A percentile compares a stretch with the other conserved stretches of the same genome.
Evolutionary conservation across 2,329 filamentous ascomycete genomes (phyloP).

Genomic region (Colletotrichum sp.): DNA sequence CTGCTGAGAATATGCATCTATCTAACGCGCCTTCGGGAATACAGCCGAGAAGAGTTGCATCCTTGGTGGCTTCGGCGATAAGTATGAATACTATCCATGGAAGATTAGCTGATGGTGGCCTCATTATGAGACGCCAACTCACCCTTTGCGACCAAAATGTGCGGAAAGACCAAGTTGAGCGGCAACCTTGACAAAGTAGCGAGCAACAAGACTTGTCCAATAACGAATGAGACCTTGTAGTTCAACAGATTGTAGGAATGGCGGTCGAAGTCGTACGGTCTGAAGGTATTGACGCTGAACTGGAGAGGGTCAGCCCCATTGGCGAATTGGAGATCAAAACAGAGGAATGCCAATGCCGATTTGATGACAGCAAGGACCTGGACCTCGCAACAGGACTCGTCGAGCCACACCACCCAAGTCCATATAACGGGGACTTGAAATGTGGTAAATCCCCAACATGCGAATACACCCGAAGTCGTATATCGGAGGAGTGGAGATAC

Average conservation of each 20-base stretch:
- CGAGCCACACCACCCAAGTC: too few species aligned
- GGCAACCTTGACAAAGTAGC: background rate
- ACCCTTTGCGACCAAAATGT: background rate
- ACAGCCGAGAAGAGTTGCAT: accelerated
- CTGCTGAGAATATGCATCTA: accelerated
- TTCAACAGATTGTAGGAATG: background rate
- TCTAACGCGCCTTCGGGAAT: background rate
- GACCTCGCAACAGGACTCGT: too few species aligned
- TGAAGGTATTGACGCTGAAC: background rate
- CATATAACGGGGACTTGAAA: background rate
- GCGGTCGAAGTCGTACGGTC: background rate
- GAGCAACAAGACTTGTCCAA: background rate
- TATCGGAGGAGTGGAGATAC: background rate
- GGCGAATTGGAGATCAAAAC: too few species aligned
- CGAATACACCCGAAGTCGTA: background rate
- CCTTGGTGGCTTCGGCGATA: background rate
- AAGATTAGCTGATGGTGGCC: background rate
- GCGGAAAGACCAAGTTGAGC: background rate
- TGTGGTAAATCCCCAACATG: background rate
- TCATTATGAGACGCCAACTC: background rate
- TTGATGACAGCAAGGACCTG: too few species aligned
- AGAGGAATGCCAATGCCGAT: too few species aligned
- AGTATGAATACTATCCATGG: background rate
- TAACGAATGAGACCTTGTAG: background rate
- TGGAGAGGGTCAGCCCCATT: background rate